A percentile compares a stretch with the other conserved stretches of the same genome.
Conservation (phyloP, 108 stramenopile genomes). For the Nannochloropsis gaditana region DNA sequence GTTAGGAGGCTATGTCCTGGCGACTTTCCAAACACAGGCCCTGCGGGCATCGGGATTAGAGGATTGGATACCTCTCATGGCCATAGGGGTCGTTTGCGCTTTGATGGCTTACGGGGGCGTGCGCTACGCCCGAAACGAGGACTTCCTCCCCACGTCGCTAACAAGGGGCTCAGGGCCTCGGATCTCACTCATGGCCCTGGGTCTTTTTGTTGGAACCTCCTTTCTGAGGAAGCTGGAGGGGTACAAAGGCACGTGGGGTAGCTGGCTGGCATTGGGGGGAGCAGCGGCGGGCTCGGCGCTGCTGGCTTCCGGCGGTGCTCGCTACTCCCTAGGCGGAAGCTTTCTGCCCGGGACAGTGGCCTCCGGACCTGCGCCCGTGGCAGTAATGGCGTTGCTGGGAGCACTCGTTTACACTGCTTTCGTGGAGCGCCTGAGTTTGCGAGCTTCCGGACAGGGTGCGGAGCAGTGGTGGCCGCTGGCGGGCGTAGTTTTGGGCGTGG, state of each 20-base stretch:
- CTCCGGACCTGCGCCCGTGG: neutral
- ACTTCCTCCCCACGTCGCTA: neutral
- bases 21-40: slow-evolving; percentile 7
- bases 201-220: neutral
- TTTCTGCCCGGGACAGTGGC: neutral
- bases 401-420: neutral
- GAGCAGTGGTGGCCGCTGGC: neutral
- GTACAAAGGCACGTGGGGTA: neutral
- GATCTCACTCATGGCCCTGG: neutral
- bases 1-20: neutral
- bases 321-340: neutral
- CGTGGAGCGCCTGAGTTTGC: neutral
- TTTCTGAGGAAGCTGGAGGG: neutral
- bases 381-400: neutral
- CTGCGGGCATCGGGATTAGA: neutral
- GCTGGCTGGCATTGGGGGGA: neutral
- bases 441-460: neutral
- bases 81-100: neutral
- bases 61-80: neutral
- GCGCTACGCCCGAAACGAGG: neutral
- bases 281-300: neutral
- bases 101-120: neutral
- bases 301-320: neutral
- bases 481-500: neutral
- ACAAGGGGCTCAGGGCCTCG: neutral